Evolutionary conservation across 192 early-diverging fungal species (phyloP).

Genomic region (Coemansia biformis): DNA sequence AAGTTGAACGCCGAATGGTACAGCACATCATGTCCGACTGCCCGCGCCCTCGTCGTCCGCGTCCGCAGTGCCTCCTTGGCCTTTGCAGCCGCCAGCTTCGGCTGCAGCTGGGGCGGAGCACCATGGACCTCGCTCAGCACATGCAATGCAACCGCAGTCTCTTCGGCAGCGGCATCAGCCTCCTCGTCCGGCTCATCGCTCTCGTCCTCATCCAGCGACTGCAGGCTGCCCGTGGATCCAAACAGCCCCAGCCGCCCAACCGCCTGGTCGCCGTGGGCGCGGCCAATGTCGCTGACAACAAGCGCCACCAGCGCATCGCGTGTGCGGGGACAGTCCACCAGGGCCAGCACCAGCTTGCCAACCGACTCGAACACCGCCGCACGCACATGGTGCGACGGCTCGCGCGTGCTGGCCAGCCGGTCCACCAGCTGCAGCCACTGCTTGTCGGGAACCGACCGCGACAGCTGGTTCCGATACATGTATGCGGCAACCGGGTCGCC

Average conservation of each 20-base stretch:
- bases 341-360: slow-evolving; percentile 39
- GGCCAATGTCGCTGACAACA: slow-evolving; percentile 29
- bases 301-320: slow-evolving; percentile 36
- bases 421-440: slow-evolving; percentile 49
- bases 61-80: background rate
- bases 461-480: slow-evolving; percentile 19
- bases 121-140: too few relatives aligned
- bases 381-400: slow-evolving; percentile 48
- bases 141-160: too few relatives aligned
- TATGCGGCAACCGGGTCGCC: slow-evolving; percentile 3
- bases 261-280: slow-evolving; percentile 16
- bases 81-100: background rate
- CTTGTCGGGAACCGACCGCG: slow-evolving; percentile 30
- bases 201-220: slow-evolving; percentile 14
- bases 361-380: slow-evolving; percentile 47
- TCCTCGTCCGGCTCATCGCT: slow-evolving; percentile 11
- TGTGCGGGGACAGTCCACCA: slow-evolving; percentile 34
- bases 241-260: slow-evolving; percentile 18
- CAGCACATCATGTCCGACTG: slow-evolving; percentile 31
- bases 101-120: slow-evolving; percentile 1
- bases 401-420: slow-evolving; percentile 37
- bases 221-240: slow-evolving; percentile 20
- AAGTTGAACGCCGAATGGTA: slow-evolving; percentile 52
- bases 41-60: background rate
- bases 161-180: background rate